Base-by-base conservation (phyloP, 2,329 filamentous ascomycete genomes). In the Venturiaceae sp. region DNA sequence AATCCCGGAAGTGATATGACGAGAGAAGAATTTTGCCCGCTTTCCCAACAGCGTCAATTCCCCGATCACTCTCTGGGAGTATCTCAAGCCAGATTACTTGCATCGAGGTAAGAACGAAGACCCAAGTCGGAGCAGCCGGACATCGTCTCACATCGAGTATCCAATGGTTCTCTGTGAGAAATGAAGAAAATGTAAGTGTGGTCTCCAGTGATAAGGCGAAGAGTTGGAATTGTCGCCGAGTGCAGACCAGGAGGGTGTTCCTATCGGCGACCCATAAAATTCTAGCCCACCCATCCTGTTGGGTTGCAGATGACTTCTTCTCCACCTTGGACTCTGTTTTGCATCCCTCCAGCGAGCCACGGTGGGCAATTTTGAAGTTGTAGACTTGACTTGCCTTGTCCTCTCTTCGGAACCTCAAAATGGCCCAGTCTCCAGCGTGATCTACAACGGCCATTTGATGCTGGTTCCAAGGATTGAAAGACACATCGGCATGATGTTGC, bases 381-480 rank as follows among this genome's bases (percentile, higher is more conserved):
- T 50, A 33, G 3, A n/a, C 2, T 26, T 39, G 55, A 4, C 19
- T 61, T 66, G 74, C 57, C 72, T 74, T 13, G 64, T 55, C 37
- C 16, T 61, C 57, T 39, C 58, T 59, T 58, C 62, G 63, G 26
- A 87, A 72, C 61, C 87, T 78, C 83, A 85, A 90, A 3, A 90
- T 69, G 46, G 75, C 83, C 88, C 87, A 92, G 59, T 74, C 75
- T 1, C 86, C 87, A 34, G 72, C 72, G 55, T 82, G 76, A 64
- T 91, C 85, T 19, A 91, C 75, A 28, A 90, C 74, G 16, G 78
- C 84, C 56, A 91, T 71, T 64, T 87, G 84, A 1, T 82, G 79
- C 16, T 75, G 71, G 60, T 76, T 81, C 68, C 72, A 81, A 0
- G 85, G 81, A 62, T 85, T 86, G 67, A 91, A 88, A 0, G 80